phyloP scores from a whole-genome alignment of 1,139 yeast genomes.

The Komagataea norvegica region DNA sequence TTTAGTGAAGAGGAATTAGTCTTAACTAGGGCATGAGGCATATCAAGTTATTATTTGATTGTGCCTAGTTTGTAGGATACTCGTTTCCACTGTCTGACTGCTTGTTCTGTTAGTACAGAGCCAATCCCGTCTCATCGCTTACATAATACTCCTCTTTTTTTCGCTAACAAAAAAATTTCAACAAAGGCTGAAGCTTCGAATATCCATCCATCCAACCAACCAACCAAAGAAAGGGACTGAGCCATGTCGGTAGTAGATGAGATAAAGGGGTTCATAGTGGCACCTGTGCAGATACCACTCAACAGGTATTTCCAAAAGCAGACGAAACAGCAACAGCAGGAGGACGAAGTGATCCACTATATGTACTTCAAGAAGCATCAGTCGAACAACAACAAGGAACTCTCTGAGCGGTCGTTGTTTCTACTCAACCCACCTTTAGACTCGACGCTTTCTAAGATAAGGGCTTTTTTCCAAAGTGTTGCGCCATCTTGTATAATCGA shows the following conservation, averaged over 20 bases:
- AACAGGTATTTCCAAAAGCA: conserved; percentile 20
- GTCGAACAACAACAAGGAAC: conserved; percentile 37
- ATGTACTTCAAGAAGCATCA: conserved; percentile 61
- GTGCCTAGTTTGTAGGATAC: too few species aligned
- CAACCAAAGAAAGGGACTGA: too few species aligned
- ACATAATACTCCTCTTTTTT: too few species aligned
- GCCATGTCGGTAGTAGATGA: conserved; percentile 16
- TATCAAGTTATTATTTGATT: too few species aligned
- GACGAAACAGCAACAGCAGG: neutral
- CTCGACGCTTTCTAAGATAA: conserved; percentile 48
- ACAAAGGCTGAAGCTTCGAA: too few species aligned
- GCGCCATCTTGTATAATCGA: conserved; percentile 62
- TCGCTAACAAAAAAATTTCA: too few species aligned
- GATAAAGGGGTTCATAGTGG: conserved; percentile 35
- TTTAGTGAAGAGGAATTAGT: conserved; percentile 35
- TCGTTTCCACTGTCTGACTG: too few species aligned
- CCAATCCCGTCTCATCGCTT: too few species aligned
- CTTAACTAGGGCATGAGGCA: conserved; percentile 46
- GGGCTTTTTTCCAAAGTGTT: conserved; percentile 52
- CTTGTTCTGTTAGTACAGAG: too few species aligned
- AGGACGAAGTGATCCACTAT: conserved; percentile 37
- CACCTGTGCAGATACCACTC: conserved; percentile 32
- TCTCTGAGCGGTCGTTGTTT: conserved; percentile 51
- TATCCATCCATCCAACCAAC: too few species aligned
- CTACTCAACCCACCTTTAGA: conserved; percentile 72